A percentile compares a stretch with the other conserved stretches of the same genome.
phyloP scores from a whole-genome alignment of 1,284 basidiomycete species.

The Tranzscheliella williamsii region DNA sequence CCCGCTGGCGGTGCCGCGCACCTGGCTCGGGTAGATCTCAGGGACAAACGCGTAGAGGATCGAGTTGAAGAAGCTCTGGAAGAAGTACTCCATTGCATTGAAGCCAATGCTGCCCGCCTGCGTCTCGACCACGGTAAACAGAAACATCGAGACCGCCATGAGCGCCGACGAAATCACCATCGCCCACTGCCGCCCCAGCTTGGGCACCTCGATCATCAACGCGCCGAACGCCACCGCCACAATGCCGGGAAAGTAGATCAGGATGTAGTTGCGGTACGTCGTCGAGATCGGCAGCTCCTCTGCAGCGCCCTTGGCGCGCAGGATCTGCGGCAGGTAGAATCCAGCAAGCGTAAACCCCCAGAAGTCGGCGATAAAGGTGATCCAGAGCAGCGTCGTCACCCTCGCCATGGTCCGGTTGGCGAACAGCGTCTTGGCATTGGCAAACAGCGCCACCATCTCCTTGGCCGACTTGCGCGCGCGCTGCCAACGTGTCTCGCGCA shows the following conservation, averaged over 20 bases:
- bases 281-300: constrained; percentile 58
- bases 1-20: constrained; percentile 62
- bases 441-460: constrained; percentile 45
- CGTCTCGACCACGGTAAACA: constrained; percentile 61
- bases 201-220: constrained; percentile 61
- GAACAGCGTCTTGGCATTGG: constrained; percentile 61
- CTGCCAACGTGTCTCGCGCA: constrained; percentile 3
- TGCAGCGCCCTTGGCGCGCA: constrained; percentile 59
- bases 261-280: constrained; percentile 60
- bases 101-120: constrained; percentile 43
- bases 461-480: constrained; percentile 34
- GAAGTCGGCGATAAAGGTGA: constrained; percentile 54
- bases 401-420: constrained; percentile 55
- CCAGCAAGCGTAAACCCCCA: constrained; percentile 63
- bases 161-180: constrained; percentile 61
- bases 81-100: constrained; percentile 62
- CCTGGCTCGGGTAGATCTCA: constrained; percentile 62
- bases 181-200: constrained; percentile 62
- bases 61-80: constrained; percentile 61
- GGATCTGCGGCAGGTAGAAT: constrained; percentile 61
- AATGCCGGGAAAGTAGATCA: constrained; percentile 41
- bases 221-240: constrained; percentile 55
- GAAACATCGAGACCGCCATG: constrained; percentile 62
- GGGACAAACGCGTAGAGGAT: constrained; percentile 63
- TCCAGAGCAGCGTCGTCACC: constrained; percentile 58